phyloP scores from a whole-genome alignment of 208 protist species.

The Kentomonas sorsogonicus region DNA sequence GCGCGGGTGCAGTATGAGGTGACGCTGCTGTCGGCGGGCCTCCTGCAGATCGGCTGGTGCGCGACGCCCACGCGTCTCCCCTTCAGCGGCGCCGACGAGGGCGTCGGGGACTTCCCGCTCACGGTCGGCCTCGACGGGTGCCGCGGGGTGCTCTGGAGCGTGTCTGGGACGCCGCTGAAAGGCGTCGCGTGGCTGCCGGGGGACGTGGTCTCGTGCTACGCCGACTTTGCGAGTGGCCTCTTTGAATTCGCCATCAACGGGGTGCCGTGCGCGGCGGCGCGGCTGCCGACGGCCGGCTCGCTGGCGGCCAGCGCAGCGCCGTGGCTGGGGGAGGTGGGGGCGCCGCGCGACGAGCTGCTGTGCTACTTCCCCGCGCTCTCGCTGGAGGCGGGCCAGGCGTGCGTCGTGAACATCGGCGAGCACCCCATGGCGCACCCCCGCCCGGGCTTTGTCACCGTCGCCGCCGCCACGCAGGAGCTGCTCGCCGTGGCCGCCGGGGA shows the following conservation, averaged over 20 bases:
- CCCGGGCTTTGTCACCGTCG: slow-evolving; percentile 9
- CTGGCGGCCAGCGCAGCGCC: slow-evolving; percentile 10
- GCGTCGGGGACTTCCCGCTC: slow-evolving; percentile 32
- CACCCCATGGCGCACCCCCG: slow-evolving; percentile 17
- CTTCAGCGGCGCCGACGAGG: slow-evolving; percentile 21
- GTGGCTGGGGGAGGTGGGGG: slow-evolving; percentile 15
- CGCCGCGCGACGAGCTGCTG: slow-evolving; percentile 19
- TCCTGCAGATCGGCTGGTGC: slow-evolving; percentile 35
- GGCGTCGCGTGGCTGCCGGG: slow-evolving; percentile 19
- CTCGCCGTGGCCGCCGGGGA: too few species aligned
- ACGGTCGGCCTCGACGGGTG: slow-evolving; percentile 21
- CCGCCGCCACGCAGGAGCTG: neutral
- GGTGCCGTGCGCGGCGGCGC: slow-evolving; percentile 4
- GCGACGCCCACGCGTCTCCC: slow-evolving; percentile 8
- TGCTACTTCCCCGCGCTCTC: slow-evolving; percentile 23
- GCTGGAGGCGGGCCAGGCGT: slow-evolving; percentile 15
- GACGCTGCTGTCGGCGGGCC: slow-evolving; percentile 18
- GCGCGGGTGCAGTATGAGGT: slow-evolving; percentile 29
- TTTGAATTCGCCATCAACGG: slow-evolving; percentile 28
- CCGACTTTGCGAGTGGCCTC: slow-evolving; percentile 17
- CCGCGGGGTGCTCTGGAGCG: slow-evolving; percentile 22
- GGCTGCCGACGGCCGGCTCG: slow-evolving; percentile 14
- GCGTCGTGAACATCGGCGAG: slow-evolving; percentile 24
- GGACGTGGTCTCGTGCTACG: slow-evolving; percentile 22
- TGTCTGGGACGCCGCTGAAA: slow-evolving; percentile 8